A percentile compares a stretch with the other conserved stretches of the same genome.
phyloP scores from a whole-genome alignment of 208 protist species.

The Leishmania lainsoni region DNA sequence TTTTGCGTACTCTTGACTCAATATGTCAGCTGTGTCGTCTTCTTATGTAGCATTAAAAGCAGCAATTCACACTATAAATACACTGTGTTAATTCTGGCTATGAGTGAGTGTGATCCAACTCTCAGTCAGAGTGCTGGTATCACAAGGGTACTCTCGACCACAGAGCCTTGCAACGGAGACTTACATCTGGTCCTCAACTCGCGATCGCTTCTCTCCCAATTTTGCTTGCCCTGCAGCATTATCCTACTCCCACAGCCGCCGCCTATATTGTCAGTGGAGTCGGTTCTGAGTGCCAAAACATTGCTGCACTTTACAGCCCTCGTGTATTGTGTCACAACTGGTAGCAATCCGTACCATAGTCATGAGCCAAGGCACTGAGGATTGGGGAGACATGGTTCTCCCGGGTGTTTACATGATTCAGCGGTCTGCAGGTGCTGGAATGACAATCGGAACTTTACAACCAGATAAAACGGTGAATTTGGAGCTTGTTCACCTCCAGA shows the following conservation, averaged over 20 bases:
- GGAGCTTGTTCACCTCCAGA: slow-evolving; percentile 65
- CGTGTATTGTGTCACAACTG: neutral
- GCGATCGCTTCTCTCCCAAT: neutral
- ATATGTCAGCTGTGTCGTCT: slow-evolving; percentile 5
- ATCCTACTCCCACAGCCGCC: neutral
- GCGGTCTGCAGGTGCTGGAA: slow-evolving; percentile 12
- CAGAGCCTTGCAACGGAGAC: neutral
- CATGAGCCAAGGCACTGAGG: slow-evolving; percentile 26
- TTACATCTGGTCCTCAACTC: neutral
- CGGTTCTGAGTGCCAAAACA: neutral
- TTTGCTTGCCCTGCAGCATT: neutral
- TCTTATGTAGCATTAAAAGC: neutral
- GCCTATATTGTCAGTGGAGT: neutral
- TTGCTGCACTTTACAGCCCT: neutral
- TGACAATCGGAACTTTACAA: slow-evolving; percentile 8
- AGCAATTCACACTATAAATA: neutral
- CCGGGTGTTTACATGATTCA: slow-evolving; percentile 86
- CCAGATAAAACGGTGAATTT: slow-evolving; percentile 42
- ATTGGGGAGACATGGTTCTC: slow-evolving; percentile 78
- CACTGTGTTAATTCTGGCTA: neutral
- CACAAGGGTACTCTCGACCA: neutral
- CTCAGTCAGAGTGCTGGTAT: neutral
- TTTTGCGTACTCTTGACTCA: slow-evolving; percentile 1
- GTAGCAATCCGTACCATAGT: neutral
- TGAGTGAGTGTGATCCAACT: neutral